Evolutionary conservation across 345 rosid species (phyloP), one percentile per base, ranked within the genome.

Genomic region (Turritis glabra): DNA sequence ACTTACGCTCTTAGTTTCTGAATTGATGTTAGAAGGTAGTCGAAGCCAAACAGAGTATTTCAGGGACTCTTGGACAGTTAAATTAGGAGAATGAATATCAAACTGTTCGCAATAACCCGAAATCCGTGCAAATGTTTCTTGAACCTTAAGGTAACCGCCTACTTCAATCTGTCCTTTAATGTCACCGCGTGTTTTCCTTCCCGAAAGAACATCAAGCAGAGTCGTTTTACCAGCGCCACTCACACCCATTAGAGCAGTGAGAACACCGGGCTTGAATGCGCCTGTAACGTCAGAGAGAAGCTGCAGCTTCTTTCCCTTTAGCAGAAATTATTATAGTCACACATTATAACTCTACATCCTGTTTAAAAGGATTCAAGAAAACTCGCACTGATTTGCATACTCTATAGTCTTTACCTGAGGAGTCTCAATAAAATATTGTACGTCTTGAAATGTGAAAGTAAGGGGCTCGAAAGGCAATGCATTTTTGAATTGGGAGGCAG

Each of bases 181-280:
- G 15, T 37, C 65, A 12, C 94, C 87, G 0, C 81, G 67, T 0
- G 85, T 85, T 74, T 89, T 89, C 44, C 91, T 80, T 32, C 94
- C 90, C 0, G 88, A 84, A 14, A 89, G 87, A 71, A 89, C 90
- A 81, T 89, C 94, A 71, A 89, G 69, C 5, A 89, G 74, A 12
- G 95, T 89, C 33, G 88, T 89, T 69, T 87, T 89, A n/a, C 95
- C 90, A 15, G 95, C 90, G 5, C 95, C 95, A 74, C 87, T 87
- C 13, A 80, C 88, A 3, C 91, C 90, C 91, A 89, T 87, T 43
- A 89, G 30, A 17, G 91, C 91, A 13, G 88, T 87, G 6, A 89
- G 85, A 46, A 87, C 78, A 43, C 95, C 89, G 0, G 91, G 90
- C 79, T 86, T 74, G 67, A 89, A 89, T 65, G 90, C 79, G 0